Percentiles rank a stretch among this genome's conserved stretches.
phyloP scores from a whole-genome alignment of 441 rosid genomes.

The Oxalis stricta region DNA sequence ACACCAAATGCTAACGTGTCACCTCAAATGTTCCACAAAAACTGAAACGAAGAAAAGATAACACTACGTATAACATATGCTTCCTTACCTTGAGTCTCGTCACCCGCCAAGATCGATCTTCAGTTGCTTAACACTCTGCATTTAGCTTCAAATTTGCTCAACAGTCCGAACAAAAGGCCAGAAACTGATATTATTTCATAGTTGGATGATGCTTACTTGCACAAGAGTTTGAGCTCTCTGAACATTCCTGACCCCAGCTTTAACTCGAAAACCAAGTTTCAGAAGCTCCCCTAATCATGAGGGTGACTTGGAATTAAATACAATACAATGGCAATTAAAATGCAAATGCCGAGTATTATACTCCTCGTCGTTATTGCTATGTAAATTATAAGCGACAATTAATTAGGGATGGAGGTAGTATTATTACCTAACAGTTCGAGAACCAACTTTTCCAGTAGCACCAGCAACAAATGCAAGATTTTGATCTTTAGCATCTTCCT shows the following conservation, averaged over 20 bases:
- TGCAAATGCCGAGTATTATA: too few species aligned
- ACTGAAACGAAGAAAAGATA: slow-evolving; percentile 1
- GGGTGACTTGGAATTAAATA: slow-evolving; percentile 1
- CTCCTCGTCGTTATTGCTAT: too few species aligned
- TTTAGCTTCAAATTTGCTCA: too few species aligned
- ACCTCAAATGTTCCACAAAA: too few species aligned
- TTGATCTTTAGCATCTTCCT: slow-evolving; percentile 36
- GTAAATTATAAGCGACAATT: too few species aligned
- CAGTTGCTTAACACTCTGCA: slow-evolving; percentile 85
- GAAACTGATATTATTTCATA: too few species aligned
- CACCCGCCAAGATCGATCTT: slow-evolving; percentile 31
- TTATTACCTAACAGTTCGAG: slow-evolving; percentile 75
- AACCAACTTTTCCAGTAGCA: slow-evolving; percentile 94
- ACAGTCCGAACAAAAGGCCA: too few species aligned
- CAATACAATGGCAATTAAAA: too few species aligned
- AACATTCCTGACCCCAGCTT: slow-evolving; percentile 83
- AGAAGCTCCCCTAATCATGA: slow-evolving; percentile 67
- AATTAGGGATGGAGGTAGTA: slow-evolving; percentile 3
- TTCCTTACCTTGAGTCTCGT: slow-evolving; percentile 70
- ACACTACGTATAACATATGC: background rate
- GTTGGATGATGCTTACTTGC: slow-evolving; percentile 53
- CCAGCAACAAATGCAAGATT: slow-evolving; percentile 89
- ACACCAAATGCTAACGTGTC: slow-evolving; percentile 53
- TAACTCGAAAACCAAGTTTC: slow-evolving; percentile 82
- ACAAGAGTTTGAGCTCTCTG: slow-evolving; percentile 61